Evolutionary conservation across 352 stramenopile genomes (phyloP), one percentile per base, ranked within the genome.

Genomic region (Phytophthora sojae): DNA sequence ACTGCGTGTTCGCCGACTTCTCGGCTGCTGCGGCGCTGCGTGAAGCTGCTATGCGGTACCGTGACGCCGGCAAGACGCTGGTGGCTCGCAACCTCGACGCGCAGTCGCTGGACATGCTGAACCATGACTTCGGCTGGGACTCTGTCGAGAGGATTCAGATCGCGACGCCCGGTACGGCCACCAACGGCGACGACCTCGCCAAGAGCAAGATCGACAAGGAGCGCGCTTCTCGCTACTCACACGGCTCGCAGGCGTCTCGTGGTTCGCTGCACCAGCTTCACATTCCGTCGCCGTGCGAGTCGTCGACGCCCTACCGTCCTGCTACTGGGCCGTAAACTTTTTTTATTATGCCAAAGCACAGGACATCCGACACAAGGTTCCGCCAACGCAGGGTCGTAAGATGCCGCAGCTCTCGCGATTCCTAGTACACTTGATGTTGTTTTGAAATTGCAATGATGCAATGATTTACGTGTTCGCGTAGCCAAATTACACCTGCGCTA

Each of bases 1-100:
- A 94, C 67, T 93, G 82, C 52, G 61, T 83, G 1, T 86, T 98
- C 32, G 81, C 81, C 26, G 92, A 98, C 64, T 96, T 97, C 71
- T 97, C 90, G 4, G 92, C 89, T 12, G 88, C 90, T 32, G 88
- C 80, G 12, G 92, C 88, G 4, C 83, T 98, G 64, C 82, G 87
- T 25, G 90, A 96, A 51, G 80, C 82, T 45, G 82, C 83, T 3
- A 79, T 84, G 47, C 81, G 88, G 9, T 97, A 94, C 67, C 82
- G 71, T 49, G 76, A 95, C 26, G 81, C 77, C 23, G 81, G 81
- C 6, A 98, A 98, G 67, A 79, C 76, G 23, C 75, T 96, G 5
- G 75, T 96, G 39, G 77, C 91, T 12, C 75, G 81, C 4, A 83
- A 94, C 47, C 64, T 97, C 26, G 73, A 83, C 25, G n/a, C 64